phyloP scores from a whole-genome alignment of 148 eudicot genomes.

The Arbutus unedo region DNA sequence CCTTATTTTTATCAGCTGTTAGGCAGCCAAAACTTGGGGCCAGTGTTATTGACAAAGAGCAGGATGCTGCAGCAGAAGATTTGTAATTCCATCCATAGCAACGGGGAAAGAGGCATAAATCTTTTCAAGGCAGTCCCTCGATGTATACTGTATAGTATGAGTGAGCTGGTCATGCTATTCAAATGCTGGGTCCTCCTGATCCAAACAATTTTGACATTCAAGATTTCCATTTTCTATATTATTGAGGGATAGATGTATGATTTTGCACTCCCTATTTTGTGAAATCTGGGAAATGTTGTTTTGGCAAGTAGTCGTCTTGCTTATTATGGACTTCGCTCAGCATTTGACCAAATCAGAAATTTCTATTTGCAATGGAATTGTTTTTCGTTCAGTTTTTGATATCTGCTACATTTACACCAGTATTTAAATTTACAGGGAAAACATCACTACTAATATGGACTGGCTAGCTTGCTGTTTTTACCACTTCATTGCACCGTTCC shows the following conservation, averaged over 20 bases:
- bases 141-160: neutral
- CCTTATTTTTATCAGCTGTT: conserved; percentile 27
- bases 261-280: neutral
- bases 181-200: neutral
- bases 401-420: neutral
- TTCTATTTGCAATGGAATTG: neutral
- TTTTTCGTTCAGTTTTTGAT: neutral
- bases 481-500: too few relatives aligned
- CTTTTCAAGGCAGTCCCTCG: neutral
- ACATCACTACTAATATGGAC: too few relatives aligned
- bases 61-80: conserved; percentile 19
- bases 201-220: conserved; percentile 11
- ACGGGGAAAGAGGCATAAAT: neutral
- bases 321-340: neutral
- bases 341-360: neutral
- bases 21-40: conserved; percentile 29
- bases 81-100: neutral
- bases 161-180: neutral
- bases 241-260: neutral
- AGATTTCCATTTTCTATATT: neutral
- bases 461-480: too few relatives aligned
- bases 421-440: neutral
- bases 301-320: neutral
- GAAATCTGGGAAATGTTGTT: neutral
- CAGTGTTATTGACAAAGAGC: conserved; percentile 14